phyloP scores from a whole-genome alignment of 208 protist species.

The Trichomonas gallinae region DNA sequence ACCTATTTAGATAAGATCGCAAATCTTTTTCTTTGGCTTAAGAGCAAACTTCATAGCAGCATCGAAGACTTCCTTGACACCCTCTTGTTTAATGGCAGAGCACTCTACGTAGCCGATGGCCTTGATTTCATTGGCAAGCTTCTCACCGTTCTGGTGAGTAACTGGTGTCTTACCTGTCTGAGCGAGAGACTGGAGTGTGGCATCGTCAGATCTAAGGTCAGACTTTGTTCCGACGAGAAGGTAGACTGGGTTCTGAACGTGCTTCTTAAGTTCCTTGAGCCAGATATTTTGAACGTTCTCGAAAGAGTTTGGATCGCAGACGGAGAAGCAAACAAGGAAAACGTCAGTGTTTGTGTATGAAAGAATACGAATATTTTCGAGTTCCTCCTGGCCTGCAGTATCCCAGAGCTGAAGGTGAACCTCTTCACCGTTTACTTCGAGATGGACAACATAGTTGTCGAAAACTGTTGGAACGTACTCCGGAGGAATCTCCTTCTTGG shows the following conservation, averaged over 20 bases:
- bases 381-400: constrained; percentile 38
- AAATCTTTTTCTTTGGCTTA: background rate
- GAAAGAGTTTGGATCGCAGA: constrained; percentile 47
- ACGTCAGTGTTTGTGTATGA: constrained; percentile 50
- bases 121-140: constrained; percentile 53
- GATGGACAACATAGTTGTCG: constrained; percentile 37
- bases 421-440: constrained; percentile 27
- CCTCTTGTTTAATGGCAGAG: constrained; percentile 63
- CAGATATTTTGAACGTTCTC: constrained; percentile 55
- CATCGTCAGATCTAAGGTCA: constrained; percentile 50
- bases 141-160: constrained; percentile 40
- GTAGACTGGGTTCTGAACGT: constrained; percentile 42
- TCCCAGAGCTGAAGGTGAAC: constrained; percentile 37
- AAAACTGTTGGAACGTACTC: constrained; percentile 41
- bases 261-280: constrained; percentile 37
- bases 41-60: constrained; percentile 24
- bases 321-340: constrained; percentile 55
- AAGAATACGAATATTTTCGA: constrained; percentile 30
- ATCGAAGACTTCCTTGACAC: constrained; percentile 40
- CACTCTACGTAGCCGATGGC: constrained; percentile 67
- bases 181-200: constrained; percentile 29
- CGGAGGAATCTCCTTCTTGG: constrained; percentile 58
- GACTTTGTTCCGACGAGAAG: constrained; percentile 69
- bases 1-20: background rate
- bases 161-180: constrained; percentile 38